Evolutionary conservation across 768 basidiomycete species (phyloP).

Genomic region (Mrakia frigida): DNA sequence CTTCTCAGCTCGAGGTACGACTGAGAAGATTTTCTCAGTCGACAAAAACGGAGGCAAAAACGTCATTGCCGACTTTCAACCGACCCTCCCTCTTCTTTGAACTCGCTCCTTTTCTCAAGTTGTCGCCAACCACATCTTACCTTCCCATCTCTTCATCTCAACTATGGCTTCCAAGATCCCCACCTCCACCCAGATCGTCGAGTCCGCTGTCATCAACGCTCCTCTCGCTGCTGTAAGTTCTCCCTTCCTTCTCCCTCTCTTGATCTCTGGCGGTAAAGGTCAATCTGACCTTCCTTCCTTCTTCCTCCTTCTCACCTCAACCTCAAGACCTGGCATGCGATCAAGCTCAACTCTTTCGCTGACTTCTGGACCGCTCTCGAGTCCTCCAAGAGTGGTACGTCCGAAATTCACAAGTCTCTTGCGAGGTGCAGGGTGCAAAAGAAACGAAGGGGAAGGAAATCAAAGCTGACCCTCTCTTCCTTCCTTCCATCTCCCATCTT

Average conservation of each 20-base stretch:
- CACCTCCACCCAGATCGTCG: constrained; percentile 34
- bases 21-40: too few species aligned
- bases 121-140: not conserved
- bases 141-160: not conserved
- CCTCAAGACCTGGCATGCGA: constrained; percentile 37
- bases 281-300: not conserved
- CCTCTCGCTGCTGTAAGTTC: constrained; percentile 1
- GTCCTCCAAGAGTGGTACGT: constrained; percentile 23
- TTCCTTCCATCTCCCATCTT: too few species aligned
- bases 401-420: too few species aligned
- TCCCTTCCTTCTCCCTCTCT: constrained; percentile 3
- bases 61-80: not conserved
- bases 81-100: not conserved
- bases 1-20: too few species aligned
- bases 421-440: not conserved
- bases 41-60: not conserved
- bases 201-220: constrained; percentile 37
- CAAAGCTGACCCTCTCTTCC: not conserved
- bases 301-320: constrained; percentile 3
- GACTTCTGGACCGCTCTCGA: constrained; percentile 35
- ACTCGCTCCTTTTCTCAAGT: not conserved
- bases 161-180: constrained; percentile 30
- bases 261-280: not conserved
- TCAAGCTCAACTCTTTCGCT: constrained; percentile 39
- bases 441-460: too few species aligned